Base-by-base conservation (phyloP, 2,329 filamentous ascomycete genomes). In the Alternaria sp. region DNA sequence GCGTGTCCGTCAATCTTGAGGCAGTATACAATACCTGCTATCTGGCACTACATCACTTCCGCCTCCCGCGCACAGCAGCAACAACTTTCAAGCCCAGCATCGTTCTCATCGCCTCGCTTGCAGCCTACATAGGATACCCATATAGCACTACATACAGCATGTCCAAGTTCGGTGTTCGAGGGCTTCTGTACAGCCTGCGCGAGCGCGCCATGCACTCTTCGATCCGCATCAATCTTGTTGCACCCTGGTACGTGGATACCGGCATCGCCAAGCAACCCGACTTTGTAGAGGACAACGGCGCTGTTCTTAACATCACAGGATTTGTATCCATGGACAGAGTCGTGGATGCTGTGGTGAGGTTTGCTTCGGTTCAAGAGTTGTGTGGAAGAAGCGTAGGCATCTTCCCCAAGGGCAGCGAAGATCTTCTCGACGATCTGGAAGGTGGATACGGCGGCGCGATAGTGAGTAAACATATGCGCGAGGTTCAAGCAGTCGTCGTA, bases 81-180 rank as follows among this genome's bases (percentile, higher is more conserved):
- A 49, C 59, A n/a, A 50, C 54, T 3, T 66, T 69, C 65, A 60
- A 68, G 61, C 70, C 67, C 28, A 53, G 65, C 23, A 62, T 75
- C 47, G 23, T 76, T 4, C 52, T 77, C 9, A 65, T 77, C 17
- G 61, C 67, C 6, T 74, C 69, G 8, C 60, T 73, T 15, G 70
- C 72, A 15, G 70, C 68, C 6, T 76, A 77, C 28, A 50, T 72
- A 8, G 72, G 69, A 21, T 71, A 70, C 19, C 69, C 73, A 0
- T 59, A 65, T 5, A 68, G 65, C 50, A 63, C 60, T 8, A 73
- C 73, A 8, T 77, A 77, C 67, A 67, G 61, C 46, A 63, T 70
- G 44, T 73, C 72, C 28, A 77, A 77, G 49, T 74, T 70, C 6
- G 73, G 72, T 11, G 68, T 76, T 10, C 68, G 73, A 4, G 74